Evolutionary conservation across 2,329 filamentous ascomycete genomes (phyloP), one percentile per base, ranked within the genome.

Genomic region (Talaromyces piceae): DNA sequence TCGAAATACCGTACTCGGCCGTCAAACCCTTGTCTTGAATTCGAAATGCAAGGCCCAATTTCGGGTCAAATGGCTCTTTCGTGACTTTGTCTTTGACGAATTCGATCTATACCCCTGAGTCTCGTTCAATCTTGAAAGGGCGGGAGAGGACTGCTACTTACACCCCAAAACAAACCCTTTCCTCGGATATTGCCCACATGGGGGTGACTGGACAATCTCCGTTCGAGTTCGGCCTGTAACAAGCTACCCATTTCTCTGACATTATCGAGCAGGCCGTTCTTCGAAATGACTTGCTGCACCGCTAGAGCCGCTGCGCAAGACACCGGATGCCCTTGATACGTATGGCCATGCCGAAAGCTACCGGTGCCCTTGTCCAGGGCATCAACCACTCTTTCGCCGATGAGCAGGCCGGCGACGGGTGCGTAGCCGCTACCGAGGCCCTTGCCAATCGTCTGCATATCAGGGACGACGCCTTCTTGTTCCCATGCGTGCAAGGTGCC

Each of bases 371-470:
- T 65, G 39, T 73, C 65, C 44, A 83, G 59, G 0, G 66, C 71
- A 30, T 77, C 66, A 5, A 76, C 69, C 6, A 83, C 68, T 18
- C 69, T 70, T 13, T 75, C 4, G 70, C 70, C 69, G 22, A 80
- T 72, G 23, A 84, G 64, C 47, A 83, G 65, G 0, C 71, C 80
- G 1, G 79, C 79, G 3, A 83, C 68, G 1, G 78, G 73, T 2
- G 72, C 70, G 56, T 78, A 81, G 0, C 81, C 80, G 9, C 75
- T 80, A 1, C 77, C 79, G 1, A 84, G 68, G 0, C 76, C 78
- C 61, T 84, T 83, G 4, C 79, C 80, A 23, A 83, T 73, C 2
- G 79, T 76, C 59, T 81, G 74, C 20, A 84, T 75, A 57, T 83
- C 81, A 0, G 81, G 81, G 0, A 75, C 70, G 2, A 82, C 72